A percentile compares a stretch with the other conserved stretches of the same genome.
Conservation (phyloP, 2,329 filamentous ascomycete genomes). For the Ascochyta pisi region DNA sequence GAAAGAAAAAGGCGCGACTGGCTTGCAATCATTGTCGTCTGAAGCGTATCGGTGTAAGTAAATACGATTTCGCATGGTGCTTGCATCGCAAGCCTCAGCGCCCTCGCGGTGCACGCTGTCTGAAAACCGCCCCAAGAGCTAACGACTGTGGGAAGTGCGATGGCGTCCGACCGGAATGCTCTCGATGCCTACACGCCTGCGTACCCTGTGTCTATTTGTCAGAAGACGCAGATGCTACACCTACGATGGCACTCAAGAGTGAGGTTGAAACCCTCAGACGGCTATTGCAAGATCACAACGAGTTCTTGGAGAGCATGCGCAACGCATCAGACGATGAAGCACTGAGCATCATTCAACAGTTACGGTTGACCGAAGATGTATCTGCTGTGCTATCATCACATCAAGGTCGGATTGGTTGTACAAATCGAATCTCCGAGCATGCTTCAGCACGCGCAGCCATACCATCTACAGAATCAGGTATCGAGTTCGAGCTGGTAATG, state of each 20-base stretch:
- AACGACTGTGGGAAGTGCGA: slow-evolving; percentile 11
- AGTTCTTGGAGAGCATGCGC: slow-evolving; percentile 6
- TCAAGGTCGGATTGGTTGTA: background rate
- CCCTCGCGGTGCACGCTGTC: background rate
- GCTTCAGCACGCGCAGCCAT: background rate
- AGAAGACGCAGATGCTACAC: slow-evolving; percentile 16
- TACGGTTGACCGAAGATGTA: slow-evolving; percentile 1
- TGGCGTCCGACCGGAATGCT: slow-evolving; percentile 6
- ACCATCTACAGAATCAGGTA: slow-evolving; percentile 3
- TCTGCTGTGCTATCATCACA: background rate
- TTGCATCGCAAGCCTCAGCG: background rate
- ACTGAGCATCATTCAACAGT: slow-evolving; percentile 1
- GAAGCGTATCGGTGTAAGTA: slow-evolving; percentile 14
- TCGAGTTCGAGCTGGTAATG: slow-evolving; percentile 10
- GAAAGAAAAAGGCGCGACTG: slow-evolving; percentile 16
- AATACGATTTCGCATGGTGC: too few relatives aligned
- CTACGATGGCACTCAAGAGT: slow-evolving; percentile 15
- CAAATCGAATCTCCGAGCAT: background rate
- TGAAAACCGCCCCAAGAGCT: background rate
- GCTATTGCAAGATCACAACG: slow-evolving; percentile 7
- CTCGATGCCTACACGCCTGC: slow-evolving; percentile 1
- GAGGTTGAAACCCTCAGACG: slow-evolving; percentile 10
- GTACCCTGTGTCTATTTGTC: slow-evolving; percentile 14
- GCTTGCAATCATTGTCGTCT: slow-evolving; percentile 16
- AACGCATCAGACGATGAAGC: slow-evolving; percentile 12